Percentiles rank a stretch among this genome's conserved stretches.
Evolutionary conservation across 2,329 filamentous ascomycete genomes (phyloP).

Genomic region (Zalaria sp.): DNA sequence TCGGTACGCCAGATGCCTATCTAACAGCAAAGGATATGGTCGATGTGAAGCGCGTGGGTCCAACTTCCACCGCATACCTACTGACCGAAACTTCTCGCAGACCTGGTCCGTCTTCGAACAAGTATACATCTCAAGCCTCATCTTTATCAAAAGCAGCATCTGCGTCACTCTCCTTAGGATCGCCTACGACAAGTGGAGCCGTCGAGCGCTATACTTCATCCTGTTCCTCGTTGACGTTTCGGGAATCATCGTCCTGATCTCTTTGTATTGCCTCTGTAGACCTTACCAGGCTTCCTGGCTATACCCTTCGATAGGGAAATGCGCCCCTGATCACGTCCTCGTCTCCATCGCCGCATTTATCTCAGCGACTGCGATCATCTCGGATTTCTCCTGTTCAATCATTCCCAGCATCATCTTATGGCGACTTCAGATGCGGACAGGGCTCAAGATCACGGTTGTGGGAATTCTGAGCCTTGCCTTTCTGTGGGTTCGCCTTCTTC

Average conservation of each 20-base stretch:
- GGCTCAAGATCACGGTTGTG: conserved; percentile 19
- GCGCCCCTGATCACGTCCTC: conserved; percentile 3
- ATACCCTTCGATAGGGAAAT: not conserved
- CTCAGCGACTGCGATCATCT: conserved; percentile 12
- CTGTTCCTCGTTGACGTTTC: conserved; percentile 7
- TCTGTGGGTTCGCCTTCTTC: conserved; percentile 8
- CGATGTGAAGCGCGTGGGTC: conserved; percentile 3
- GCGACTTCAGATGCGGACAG: conserved; percentile 19
- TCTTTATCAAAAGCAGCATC: conserved; percentile 34
- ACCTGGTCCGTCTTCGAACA: conserved; percentile 37
- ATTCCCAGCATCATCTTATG: conserved; percentile 22
- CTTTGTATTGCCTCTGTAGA: conserved; percentile 4
- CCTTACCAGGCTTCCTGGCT: conserved; percentile 8
- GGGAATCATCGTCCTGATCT: conserved; percentile 9
- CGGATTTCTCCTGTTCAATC: conserved; percentile 21
- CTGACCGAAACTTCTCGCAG: conserved; percentile 8
- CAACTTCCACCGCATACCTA: not conserved
- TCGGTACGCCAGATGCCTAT: conserved; percentile 5
- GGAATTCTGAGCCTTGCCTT: conserved; percentile 19
- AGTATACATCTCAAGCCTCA: conserved; percentile 32
- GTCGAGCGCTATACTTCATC: conserved; percentile 5
- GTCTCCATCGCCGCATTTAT: conserved; percentile 5
- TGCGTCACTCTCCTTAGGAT: conserved; percentile 36
- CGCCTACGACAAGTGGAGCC: conserved; percentile 20
- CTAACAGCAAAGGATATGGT: conserved; percentile 1